Evolutionary conservation across 768 basidiomycete genomes (phyloP), one percentile per base, ranked within the genome.

Genomic region (Chalciporus chontae): DNA sequence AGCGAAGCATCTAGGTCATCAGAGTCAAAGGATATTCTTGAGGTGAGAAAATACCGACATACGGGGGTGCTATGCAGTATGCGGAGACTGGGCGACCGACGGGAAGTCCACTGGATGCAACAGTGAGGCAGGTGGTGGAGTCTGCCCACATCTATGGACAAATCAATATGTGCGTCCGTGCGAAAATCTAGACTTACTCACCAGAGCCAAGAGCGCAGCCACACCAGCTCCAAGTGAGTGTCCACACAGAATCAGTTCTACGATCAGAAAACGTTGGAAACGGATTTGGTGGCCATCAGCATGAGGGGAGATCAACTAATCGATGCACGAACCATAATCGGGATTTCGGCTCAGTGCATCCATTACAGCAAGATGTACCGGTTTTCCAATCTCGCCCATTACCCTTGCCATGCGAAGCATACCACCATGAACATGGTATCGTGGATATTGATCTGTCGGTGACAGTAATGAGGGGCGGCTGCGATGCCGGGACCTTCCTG

Each of bases 191-290:
- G 15, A 36, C 8, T 40, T 27, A 66, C 80, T 63, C 56, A 86
- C 87, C 70, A 92, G 68, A 39, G 83, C 88, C 37, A 91, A 72
- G 23, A 92, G 71, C 3, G 80, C 78, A 32, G 86, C 88, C 3
- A 92, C 87, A 2, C 88, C 90, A 19, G 89, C 88, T 15, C 90
- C 90, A 3, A 92, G 77, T 65, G 86, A 88, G 62, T 93, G 90
- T 24, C 90, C 90, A 56, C 85, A 87, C 36, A 93, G 69, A 11
- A 90, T 79, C 21, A 93, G 71, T 50, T 87, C 84, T 85, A 56
- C 18, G 39, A 52, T 24, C 36, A 52, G 32, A 31, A 40, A 44
- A 42, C 8, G 40, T 52, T 36, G 45, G 40, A 27, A 45, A 51
- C 17, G 10, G 10, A 14, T 31, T n/a, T 15, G 13, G 23, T 6